Conservation (phyloP, 108 stramenopile genomes). For the Aureococcus anophagefferens region DNA sequence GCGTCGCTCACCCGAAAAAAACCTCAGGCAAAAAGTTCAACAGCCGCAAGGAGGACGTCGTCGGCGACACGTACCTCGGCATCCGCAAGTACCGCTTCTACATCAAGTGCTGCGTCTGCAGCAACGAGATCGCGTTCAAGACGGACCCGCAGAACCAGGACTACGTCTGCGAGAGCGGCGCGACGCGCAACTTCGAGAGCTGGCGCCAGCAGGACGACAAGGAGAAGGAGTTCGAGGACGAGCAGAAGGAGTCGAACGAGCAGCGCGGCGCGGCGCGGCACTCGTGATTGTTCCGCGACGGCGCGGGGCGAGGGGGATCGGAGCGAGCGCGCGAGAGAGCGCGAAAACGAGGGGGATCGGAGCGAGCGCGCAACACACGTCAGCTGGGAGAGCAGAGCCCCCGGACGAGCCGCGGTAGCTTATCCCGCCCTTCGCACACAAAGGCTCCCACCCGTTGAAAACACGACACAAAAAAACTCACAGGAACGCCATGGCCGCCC, state of each 20-base stretch:
- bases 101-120: slow-evolving; percentile 84
- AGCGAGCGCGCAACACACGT: too few relatives aligned
- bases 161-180: slow-evolving; percentile 79
- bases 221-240: slow-evolving; percentile 41
- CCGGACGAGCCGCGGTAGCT: too few relatives aligned
- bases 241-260: slow-evolving; percentile 59
- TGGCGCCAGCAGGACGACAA: slow-evolving; percentile 74
- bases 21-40: slow-evolving; percentile 98
- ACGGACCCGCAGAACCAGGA: slow-evolving; percentile 94
- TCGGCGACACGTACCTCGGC: slow-evolving; percentile 84
- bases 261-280: too few relatives aligned
- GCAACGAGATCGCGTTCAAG: slow-evolving; percentile 73
- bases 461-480: too few relatives aligned
- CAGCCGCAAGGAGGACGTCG: slow-evolving; percentile 76
- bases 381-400: too few relatives aligned
- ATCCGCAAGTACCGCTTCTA: slow-evolving; percentile 85
- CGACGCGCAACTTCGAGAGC: slow-evolving; percentile 84
- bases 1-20: too few relatives aligned
- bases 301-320: too few relatives aligned
- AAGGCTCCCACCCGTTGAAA: too few relatives aligned
- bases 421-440: too few relatives aligned
- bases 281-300: too few relatives aligned
- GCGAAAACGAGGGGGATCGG: too few relatives aligned
- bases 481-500: slow-evolving; percentile 81
- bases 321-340: too few relatives aligned